Evolutionary conservation across 2,329 filamentous ascomycete genomes (phyloP), one percentile per base, ranked within the genome.

Genomic region (Ophiostoma sp.): DNA sequence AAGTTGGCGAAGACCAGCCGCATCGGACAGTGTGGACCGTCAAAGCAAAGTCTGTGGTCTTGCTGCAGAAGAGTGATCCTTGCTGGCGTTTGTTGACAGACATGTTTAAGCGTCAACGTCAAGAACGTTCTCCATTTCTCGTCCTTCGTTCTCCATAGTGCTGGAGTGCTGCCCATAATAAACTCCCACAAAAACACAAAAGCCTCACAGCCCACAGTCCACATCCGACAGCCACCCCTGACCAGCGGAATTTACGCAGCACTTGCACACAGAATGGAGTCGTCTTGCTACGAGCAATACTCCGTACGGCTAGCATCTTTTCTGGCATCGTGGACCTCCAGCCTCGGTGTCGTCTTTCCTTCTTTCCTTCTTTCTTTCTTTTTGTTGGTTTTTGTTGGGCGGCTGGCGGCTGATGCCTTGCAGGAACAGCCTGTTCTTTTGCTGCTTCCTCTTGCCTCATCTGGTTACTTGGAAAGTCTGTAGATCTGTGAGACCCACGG

Each of bases 181-280:
- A 25, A 25, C 50, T 42, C 39, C 39, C 39, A 31, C 12, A 28
- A 12, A 28, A 11, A 12, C 1, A 25, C 22, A 25, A 55, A 28
- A 57, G 25, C 22, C n/a, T 25, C 33, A 64, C 59, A 64, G 59
- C 59, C 59, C 33, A 36, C 33, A n/a, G n/a, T n/a, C n/a, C n/a
- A n/a, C n/a, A n/a, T n/a, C n/a, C n/a, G n/a, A 63, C 59, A 63
- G 59, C 59, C 59, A 63, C 59, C 59, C 31, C 17, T 39, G 31
- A 57, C 25, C 59, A 36, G 31, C 59, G 39, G 39, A 8, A 12
- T 42, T 63, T 28, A n/a, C 28, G 31, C 36, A 19, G 19, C n/a
- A n/a, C n/a, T n/a, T n/a, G n/a, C n/a, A n/a, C n/a, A n/a, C n/a
- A n/a, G n/a, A n/a, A n/a, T n/a, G n/a, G n/a, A n/a, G n/a, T n/a